These are phyloP conservation scores for Alisma plantagoaquatica DNA, from an alignment of 106 monocot genomes.

Conservation along the genomic window DNA sequence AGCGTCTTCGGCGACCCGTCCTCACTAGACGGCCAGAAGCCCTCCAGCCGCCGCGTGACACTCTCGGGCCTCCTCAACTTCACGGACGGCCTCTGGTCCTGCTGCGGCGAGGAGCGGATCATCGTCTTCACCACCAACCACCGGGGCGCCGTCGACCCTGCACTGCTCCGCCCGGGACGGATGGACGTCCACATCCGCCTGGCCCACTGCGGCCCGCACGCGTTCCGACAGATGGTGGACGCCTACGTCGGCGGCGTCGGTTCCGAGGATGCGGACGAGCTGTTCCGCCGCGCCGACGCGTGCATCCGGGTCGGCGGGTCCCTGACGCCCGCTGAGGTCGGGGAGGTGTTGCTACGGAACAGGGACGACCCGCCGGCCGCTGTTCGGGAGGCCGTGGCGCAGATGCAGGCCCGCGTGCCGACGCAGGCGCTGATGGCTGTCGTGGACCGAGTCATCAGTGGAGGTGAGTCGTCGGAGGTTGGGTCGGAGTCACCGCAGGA, in stretches of 20 bases:
- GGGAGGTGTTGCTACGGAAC: slow-evolving; percentile 65
- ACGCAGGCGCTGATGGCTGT: neutral
- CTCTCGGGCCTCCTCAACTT: slow-evolving; percentile 82
- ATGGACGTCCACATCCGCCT: slow-evolving; percentile 73
- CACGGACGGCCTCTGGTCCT: slow-evolving; percentile 89
- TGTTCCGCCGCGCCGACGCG: slow-evolving; percentile 34
- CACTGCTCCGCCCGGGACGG: slow-evolving; percentile 42
- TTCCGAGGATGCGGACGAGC: slow-evolving; percentile 35
- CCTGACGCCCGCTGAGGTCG: slow-evolving; percentile 82
- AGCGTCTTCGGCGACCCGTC: too few species aligned
- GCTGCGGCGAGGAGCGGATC: slow-evolving; percentile 83
- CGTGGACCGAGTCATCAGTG: slow-evolving; percentile 2
- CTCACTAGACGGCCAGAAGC: too few species aligned
- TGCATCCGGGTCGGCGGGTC: slow-evolving; percentile 39
- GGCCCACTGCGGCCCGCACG: slow-evolving; percentile 43
- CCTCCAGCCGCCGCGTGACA: slow-evolving; percentile 59
- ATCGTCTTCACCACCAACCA: slow-evolving; percentile 86
- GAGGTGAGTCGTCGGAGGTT: slow-evolving; percentile 10
- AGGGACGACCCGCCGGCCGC: slow-evolving; percentile 41
- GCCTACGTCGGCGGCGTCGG: slow-evolving; percentile 39
- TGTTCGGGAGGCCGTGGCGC: slow-evolving; percentile 42
- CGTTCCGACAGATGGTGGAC: slow-evolving; percentile 41
- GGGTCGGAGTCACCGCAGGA: slow-evolving; percentile 11
- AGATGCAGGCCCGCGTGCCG: slow-evolving; percentile 36
- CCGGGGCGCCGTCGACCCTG: slow-evolving; percentile 48